These are phyloP conservation scores for Aspergillus ostianus DNA, from an alignment of 495 filamentous ascomycete species.

Conservation along the genomic window DNA sequence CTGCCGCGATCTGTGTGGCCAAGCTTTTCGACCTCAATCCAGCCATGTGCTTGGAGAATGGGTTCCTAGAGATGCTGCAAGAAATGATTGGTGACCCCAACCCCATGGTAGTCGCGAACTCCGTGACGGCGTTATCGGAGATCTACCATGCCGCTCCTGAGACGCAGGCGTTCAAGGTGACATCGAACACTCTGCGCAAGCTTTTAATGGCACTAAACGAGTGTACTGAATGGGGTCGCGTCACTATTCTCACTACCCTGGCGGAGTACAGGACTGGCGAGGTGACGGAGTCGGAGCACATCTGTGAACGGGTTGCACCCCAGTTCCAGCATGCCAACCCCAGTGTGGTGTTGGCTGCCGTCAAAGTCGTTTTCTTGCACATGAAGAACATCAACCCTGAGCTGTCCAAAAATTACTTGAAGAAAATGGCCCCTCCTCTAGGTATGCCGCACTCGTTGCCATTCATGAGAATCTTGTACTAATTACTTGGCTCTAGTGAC, in stretches of 20 bases:
- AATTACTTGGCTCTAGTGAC: slow-evolving; percentile 61
- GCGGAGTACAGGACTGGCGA: slow-evolving; percentile 84
- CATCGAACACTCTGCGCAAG: slow-evolving; percentile 80
- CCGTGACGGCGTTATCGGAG: slow-evolving; percentile 88
- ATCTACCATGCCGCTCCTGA: slow-evolving; percentile 90
- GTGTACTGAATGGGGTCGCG: slow-evolving; percentile 98
- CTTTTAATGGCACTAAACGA: slow-evolving; percentile 96
- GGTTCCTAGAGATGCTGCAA: slow-evolving; percentile 92
- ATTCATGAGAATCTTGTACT: slow-evolving; percentile 9
- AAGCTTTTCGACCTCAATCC: slow-evolving; percentile 97
- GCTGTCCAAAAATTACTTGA: slow-evolving; percentile 75
- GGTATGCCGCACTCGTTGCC: slow-evolving; percentile 49
- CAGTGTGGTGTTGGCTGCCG: slow-evolving; percentile 91
- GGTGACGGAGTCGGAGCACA: slow-evolving; percentile 95
- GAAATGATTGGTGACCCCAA: slow-evolving; percentile 97
- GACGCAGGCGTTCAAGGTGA: slow-evolving; percentile 80
- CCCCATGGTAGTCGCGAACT: slow-evolving; percentile 98
- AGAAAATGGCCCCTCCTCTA: slow-evolving; percentile 97
- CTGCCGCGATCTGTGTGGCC: slow-evolving; percentile 94
- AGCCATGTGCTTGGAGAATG: slow-evolving; percentile 89
- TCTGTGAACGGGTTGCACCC: slow-evolving; percentile 91
- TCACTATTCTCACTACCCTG: slow-evolving; percentile 87
- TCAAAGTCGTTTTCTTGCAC: slow-evolving; percentile 97
- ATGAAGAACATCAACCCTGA: slow-evolving; percentile 84
- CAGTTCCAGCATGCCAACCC: slow-evolving; percentile 99